These are phyloP conservation scores for Colletotrichum acutatum DNA, from an alignment of 2,329 filamentous ascomycete genomes.

Conservation along the genomic window DNA sequence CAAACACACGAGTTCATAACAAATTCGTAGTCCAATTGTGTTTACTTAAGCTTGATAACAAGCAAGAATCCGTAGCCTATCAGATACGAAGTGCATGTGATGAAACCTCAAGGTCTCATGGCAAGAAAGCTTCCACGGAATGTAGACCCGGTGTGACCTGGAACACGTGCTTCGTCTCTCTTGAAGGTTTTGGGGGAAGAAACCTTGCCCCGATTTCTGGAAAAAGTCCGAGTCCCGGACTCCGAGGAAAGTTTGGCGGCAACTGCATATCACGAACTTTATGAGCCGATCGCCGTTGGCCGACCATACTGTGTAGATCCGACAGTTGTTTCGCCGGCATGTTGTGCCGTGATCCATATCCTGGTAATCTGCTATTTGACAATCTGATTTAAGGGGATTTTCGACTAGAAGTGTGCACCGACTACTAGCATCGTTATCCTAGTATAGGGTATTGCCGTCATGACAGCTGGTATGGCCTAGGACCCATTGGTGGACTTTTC, in stretches of 20 bases:
- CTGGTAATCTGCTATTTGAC: too few species aligned
- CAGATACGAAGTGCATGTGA: neutral
- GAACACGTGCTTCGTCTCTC: neutral
- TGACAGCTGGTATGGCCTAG: too few species aligned
- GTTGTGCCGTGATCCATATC: too few species aligned
- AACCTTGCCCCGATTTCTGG: neutral
- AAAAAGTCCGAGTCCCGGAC: neutral
- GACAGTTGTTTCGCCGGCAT: neutral
- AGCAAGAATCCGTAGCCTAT: neutral
- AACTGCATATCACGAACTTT: neutral
- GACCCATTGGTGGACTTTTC: too few species aligned
- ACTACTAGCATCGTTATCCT: neutral
- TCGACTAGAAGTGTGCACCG: too few species aligned
- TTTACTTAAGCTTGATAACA: neutral
- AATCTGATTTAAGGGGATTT: too few species aligned
- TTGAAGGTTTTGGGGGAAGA: neutral
- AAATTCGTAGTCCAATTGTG: neutral
- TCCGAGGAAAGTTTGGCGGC: neutral
- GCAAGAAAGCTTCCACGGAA: neutral
- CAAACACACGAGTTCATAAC: neutral
- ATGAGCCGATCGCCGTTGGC: neutral
- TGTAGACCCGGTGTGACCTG: neutral
- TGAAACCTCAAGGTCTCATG: neutral
- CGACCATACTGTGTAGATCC: neutral
- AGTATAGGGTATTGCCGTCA: neutral